These are phyloP conservation scores for cucumber (Cucumis sativus) DNA, from an alignment of 306 rosid genomes.

Conservation along the genomic window DNA sequence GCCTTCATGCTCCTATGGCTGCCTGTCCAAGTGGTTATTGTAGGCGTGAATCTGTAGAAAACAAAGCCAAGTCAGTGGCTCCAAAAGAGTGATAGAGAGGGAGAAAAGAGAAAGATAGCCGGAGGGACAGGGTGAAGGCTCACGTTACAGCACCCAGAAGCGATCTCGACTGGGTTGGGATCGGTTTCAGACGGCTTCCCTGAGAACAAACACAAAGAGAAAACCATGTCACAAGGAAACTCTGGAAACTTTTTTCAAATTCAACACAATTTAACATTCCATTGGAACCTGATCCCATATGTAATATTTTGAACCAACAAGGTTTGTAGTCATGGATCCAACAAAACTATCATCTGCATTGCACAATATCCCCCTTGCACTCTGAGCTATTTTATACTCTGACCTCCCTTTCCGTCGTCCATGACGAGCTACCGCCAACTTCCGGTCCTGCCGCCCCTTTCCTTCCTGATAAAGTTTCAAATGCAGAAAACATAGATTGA, in stretches of 20 bases:
- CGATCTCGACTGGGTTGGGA: constrained; percentile 27
- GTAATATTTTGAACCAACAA: constrained; percentile 68
- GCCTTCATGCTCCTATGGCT: constrained; percentile 70
- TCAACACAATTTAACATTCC: background rate
- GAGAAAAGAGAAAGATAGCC: background rate
- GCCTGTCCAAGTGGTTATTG: constrained; percentile 68
- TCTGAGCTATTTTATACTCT: constrained; percentile 51
- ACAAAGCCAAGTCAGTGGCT: background rate
- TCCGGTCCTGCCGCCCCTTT: constrained; percentile 70
- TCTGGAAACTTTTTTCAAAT: background rate
- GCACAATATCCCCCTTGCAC: constrained; percentile 41
- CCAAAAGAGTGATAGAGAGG: background rate
- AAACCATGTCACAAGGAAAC: background rate
- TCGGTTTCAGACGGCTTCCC: constrained; percentile 30
- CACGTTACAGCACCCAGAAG: constrained; percentile 65
- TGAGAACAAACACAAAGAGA: constrained; percentile 13
- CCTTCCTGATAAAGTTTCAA: constrained; percentile 35
- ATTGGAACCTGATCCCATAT: constrained; percentile 70
- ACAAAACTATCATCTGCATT: constrained; percentile 49
- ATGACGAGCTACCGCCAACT: constrained; percentile 67
- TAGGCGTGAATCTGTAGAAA: constrained; percentile 50
- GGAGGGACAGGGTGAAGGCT: constrained; percentile 6
- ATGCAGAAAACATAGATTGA: background rate
- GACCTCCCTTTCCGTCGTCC: constrained; percentile 54
- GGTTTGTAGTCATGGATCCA: constrained; percentile 64